phyloP scores from a whole-genome alignment of 441 rosid genomes.

The Francoa sonchifolia region DNA sequence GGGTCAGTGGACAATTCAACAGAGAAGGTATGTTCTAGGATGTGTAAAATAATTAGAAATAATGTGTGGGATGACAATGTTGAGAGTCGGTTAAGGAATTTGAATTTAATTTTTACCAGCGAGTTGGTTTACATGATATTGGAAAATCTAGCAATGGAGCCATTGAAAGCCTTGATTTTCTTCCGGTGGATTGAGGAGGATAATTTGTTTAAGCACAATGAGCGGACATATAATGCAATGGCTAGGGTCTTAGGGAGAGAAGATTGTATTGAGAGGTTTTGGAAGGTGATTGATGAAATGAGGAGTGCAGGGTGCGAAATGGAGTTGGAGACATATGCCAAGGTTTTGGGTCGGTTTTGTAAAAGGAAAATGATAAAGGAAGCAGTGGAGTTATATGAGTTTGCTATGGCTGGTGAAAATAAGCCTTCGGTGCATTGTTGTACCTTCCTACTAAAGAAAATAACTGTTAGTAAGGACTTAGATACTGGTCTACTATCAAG shows the following conservation, averaged over 20 bases:
- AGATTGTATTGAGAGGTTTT: slow-evolving; percentile 62
- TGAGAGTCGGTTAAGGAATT: slow-evolving; percentile 32
- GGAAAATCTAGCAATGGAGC: slow-evolving; percentile 51
- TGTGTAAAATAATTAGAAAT: slow-evolving; percentile 54
- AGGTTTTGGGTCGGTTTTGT: slow-evolving; percentile 40
- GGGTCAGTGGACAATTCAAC: slow-evolving; percentile 38
- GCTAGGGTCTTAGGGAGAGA: slow-evolving; percentile 67
- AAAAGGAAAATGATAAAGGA: slow-evolving; percentile 58
- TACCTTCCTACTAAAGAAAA: slow-evolving; percentile 49
- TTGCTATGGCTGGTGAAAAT: slow-evolving; percentile 49
- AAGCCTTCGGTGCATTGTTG: slow-evolving; percentile 40
- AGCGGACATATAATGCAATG: slow-evolving; percentile 53
- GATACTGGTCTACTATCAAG: slow-evolving; percentile 55
- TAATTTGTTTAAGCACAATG: slow-evolving; percentile 41
- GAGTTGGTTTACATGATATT: slow-evolving; percentile 49
- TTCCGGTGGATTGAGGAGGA: slow-evolving; percentile 77
- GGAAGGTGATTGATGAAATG: slow-evolving; percentile 63
- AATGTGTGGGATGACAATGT: slow-evolving; percentile 56
- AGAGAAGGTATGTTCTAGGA: slow-evolving; percentile 29
- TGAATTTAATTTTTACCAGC: slow-evolving; percentile 34
- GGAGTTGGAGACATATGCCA: slow-evolving; percentile 47
- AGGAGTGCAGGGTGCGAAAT: slow-evolving; percentile 43
- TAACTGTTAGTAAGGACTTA: slow-evolving; percentile 40
- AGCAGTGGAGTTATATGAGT: slow-evolving; percentile 58
- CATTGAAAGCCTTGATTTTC: slow-evolving; percentile 54